Base-by-base conservation (phyloP, 345 rosid species). In the Carallia brachiata region DNA sequence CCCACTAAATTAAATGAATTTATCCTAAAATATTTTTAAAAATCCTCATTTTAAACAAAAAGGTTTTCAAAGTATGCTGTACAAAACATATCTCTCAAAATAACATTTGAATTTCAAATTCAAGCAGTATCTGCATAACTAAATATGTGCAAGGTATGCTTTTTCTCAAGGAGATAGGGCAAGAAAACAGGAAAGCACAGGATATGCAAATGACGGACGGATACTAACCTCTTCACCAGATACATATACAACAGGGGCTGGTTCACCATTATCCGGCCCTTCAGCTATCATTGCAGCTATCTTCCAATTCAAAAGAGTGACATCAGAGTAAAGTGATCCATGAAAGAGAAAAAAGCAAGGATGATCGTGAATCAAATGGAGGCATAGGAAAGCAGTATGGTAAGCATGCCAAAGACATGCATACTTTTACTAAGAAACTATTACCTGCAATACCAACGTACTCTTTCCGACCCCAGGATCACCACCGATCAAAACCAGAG, bases 391-490 rank as follows among this genome's bases (percentile, higher is more conserved):
- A 52, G 30, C 48, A 64, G 57, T 50, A 13, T 18, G 37, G 23
- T 48, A 18, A 27, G 36, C 17, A 60, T 36, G 16, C 30, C 53
- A 52, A 55, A 40, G 60, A 56, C 1, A 10, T 27, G 31, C 28
- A 30, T 8, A 10, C 31, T 56, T 30, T 19, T 19, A 32, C 34
- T 56, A 52, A 40, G 36, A 61, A 52, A 56, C 60, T 47, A 37
- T 13, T 70, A 91, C 98, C 90, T 94, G 98, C 81, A 94, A 83
- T 66, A 94, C 74, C 67, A 94, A 75, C 28, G 98, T 94, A 70
- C 98, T 94, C 85, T 94, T 94, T 77, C 98, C 98, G 75, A 94
- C 89, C 70, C 98, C 97, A 61, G 97, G 98, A 75, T 94, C 96
- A 68, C 98, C 97, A 70, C 97, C 93, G 70, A 94, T 73, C 84